Percentiles rank a stretch among this genome's conserved stretches.
Evolutionary conservation across 768 basidiomycete species (phyloP).

Genomic region (Tremella mesenterica): DNA sequence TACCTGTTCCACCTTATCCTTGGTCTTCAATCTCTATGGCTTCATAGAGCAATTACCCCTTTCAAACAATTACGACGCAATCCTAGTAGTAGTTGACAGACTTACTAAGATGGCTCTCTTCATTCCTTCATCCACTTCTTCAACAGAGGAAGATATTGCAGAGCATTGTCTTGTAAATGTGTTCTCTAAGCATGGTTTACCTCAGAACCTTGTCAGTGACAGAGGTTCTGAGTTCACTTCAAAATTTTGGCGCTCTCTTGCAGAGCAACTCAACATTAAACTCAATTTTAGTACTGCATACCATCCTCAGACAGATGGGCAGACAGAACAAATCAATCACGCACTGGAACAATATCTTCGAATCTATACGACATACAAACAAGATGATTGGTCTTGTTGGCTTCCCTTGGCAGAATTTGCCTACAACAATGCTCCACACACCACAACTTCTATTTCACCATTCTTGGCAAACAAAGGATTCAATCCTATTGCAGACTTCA

Average conservation of each 20-base stretch:
- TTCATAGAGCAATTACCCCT: constrained; percentile 44
- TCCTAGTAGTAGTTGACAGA: constrained; percentile 46
- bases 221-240: constrained; percentile 12
- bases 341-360: constrained; percentile 47
- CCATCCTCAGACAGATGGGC: constrained; percentile 27
- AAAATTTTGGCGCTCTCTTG: constrained; percentile 41
- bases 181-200: constrained; percentile 8
- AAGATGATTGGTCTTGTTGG: constrained; percentile 44
- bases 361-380: constrained; percentile 43
- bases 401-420: constrained; percentile 43
- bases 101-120: constrained; percentile 48
- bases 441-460: constrained; percentile 38
- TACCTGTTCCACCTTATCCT: constrained; percentile 31
- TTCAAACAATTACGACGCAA: constrained; percentile 42
- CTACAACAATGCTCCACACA: constrained; percentile 39
- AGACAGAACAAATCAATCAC: constrained; percentile 48
- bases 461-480: constrained; percentile 38
- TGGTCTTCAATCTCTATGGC: constrained; percentile 46
- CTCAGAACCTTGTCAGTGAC: constrained; percentile 5
- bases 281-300: constrained; percentile 45
- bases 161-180: constrained; percentile 4
- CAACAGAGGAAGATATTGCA: constrained; percentile 38
- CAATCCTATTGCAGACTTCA: constrained; percentile 1
- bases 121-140: constrained; percentile 43
- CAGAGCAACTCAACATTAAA: constrained; percentile 23